Base-by-base conservation (phyloP, 352 stramenopile genomes). In the Phytophthora syringae region DNA sequence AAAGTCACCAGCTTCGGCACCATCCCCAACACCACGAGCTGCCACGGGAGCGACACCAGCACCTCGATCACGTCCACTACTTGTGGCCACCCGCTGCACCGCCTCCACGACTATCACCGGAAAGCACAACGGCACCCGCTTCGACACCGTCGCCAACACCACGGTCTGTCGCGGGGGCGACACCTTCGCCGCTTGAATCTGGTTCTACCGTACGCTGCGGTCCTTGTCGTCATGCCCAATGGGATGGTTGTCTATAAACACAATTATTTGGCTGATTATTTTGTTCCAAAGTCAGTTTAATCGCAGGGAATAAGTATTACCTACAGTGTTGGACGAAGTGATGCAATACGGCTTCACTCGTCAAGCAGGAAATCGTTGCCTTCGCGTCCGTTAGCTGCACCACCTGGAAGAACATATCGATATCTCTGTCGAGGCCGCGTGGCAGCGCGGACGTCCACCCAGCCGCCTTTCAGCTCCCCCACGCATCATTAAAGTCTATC, bases 301-400 rank as follows among this genome's bases (percentile, higher is more conserved):
- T 27, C 1, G 43, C 43, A 13, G 11, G 13, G 5, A 51, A 36
- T 1, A 32, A 34, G 13, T 21, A 6, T 3, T 51, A 51, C 43
- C 22, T 5, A 51, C 22, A 51, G 18, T 28, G 13, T 21, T 51
- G 22, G 13, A 58, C 22, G 22, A 50, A 50, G 43, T 34, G 22
- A 18, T n/a, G 7, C 7, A 59, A 16, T 20, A 50, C 52, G 6
- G 52, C 24, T 59, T 59, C 52, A n/a, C 13, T 59, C 15, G 1
- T 22, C 52, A 42, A 59, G 52, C 7, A 59, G 37, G n/a, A 40
- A 59, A 59, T 59, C 37, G 2, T 59, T 16, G 18, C 52, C 52
- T 15, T 59, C n/a, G 5, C 20, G 24, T 20, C 52, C 36, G 22
- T 59, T 43, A 22, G 24, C 24, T 28, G 24, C 34, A 30, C 52